Percentiles rank a stretch among this genome's conserved stretches.
These are phyloP conservation scores for Calocybe indica DNA, from an alignment of 768 basidiomycete species.

Conservation along the genomic window DNA sequence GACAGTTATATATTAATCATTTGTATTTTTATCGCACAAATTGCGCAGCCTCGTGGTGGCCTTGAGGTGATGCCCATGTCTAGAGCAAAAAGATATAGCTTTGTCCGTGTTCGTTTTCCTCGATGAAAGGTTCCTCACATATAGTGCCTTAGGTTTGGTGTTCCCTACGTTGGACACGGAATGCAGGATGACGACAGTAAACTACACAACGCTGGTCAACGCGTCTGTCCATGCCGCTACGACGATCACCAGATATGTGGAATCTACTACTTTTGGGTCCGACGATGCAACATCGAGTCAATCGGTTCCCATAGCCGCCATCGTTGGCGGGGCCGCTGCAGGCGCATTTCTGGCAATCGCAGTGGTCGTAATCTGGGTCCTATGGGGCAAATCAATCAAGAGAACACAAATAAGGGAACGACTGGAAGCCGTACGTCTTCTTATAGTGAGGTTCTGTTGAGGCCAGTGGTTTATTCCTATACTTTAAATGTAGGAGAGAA, in stretches of 20 bases:
- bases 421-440: conserved; percentile 16
- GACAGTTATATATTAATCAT: not conserved
- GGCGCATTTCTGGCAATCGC: conserved; percentile 42
- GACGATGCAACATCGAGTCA: conserved; percentile 5
- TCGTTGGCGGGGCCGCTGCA: conserved; percentile 43
- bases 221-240: too few relatives aligned
- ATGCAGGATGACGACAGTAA: too few relatives aligned
- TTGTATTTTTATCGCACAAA: not conserved
- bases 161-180: too few relatives aligned
- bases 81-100: too few relatives aligned
- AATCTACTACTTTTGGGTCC: conserved; percentile 4
- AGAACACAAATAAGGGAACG: conserved; percentile 24
- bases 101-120: too few relatives aligned
- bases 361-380: conserved; percentile 37
- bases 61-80: conserved; percentile 4
- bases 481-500: conserved; percentile 13
- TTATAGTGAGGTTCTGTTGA: too few relatives aligned
- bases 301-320: conserved; percentile 39
- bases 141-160: too few relatives aligned
- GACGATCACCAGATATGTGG: conserved; percentile 10
- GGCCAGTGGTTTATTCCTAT: too few relatives aligned
- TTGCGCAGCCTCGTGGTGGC: conserved; percentile 1
- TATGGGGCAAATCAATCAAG: conserved; percentile 39
- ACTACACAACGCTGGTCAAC: too few relatives aligned
- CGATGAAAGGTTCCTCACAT: too few relatives aligned